Conservation (phyloP, 1,284 basidiomycete species). For the Ceratobasidium sp. region DNA sequence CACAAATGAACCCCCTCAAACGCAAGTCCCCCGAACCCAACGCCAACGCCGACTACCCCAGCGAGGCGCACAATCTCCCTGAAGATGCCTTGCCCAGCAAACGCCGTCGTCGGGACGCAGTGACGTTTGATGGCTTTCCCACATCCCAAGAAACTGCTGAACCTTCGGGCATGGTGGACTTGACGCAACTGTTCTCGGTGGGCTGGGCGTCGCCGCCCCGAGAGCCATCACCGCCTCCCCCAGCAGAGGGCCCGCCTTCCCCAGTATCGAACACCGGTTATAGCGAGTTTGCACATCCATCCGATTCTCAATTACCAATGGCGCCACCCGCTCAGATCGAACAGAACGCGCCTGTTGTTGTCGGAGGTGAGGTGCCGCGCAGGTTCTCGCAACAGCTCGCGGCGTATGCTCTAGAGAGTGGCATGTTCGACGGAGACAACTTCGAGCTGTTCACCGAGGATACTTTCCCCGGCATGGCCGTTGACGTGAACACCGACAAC, state of each 20-base stretch:
- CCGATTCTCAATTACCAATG: background rate
- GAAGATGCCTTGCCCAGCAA: constrained; percentile 26
- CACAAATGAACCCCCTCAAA: constrained; percentile 32
- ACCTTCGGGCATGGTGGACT: constrained; percentile 12
- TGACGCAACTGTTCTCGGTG: constrained; percentile 33
- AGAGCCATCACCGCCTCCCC: background rate
- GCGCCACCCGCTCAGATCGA: background rate
- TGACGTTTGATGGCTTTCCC: constrained; percentile 36
- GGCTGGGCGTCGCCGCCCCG: constrained; percentile 35
- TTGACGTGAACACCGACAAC: constrained; percentile 23
- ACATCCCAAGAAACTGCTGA: constrained; percentile 5
- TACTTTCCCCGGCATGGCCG: constrained; percentile 28
- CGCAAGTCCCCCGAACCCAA: constrained; percentile 24
- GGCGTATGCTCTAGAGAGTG: constrained; percentile 30
- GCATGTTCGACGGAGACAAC: constrained; percentile 32
- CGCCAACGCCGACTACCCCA: background rate
- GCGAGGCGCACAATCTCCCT: background rate
- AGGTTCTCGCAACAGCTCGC: constrained; percentile 39
- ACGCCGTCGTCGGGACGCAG: constrained; percentile 38
- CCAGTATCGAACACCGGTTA: constrained; percentile 15
- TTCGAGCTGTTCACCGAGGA: constrained; percentile 40
- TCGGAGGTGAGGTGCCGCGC: constrained; percentile 19
- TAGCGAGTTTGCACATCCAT: constrained; percentile 32
- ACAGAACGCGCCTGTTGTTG: background rate
- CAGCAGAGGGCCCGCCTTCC: background rate